Evolutionary conservation across 371 early-diverging fungal species (phyloP).

Genomic region (Aphelidium insulamus): DNA sequence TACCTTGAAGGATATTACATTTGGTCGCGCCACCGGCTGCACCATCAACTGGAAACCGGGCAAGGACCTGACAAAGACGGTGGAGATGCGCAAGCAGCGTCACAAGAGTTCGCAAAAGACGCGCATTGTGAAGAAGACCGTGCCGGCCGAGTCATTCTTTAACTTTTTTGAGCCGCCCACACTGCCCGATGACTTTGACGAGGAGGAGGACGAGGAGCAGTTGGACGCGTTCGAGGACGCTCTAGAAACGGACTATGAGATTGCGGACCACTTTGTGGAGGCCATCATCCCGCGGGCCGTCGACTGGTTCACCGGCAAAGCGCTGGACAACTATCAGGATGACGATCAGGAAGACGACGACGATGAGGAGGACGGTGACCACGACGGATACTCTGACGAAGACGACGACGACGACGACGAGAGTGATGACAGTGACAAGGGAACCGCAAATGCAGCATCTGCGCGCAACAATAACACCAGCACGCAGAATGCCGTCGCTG

Average conservation of each 20-base stretch:
- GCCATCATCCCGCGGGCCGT: conserved; percentile 83
- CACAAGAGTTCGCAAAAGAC: conserved; percentile 81
- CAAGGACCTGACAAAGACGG: conserved; percentile 67
- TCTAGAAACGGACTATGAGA: conserved; percentile 76
- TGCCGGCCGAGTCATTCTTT: conserved; percentile 86
- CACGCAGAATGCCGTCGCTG: not conserved
- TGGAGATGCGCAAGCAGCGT: conserved; percentile 92
- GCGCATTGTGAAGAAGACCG: conserved; percentile 82
- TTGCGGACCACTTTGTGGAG: conserved; percentile 89
- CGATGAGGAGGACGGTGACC: conserved; percentile 19
- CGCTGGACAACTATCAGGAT: conserved; percentile 51
- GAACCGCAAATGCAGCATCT: conserved; percentile 19
- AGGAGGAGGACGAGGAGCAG: conserved; percentile 41
- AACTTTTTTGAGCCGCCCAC: conserved; percentile 68
- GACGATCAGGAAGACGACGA: conserved; percentile 42
- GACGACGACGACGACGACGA: conserved; percentile 39
- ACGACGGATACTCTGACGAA: conserved; percentile 34
- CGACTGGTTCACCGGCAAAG: conserved; percentile 95
- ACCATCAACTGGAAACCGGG: conserved; percentile 86
- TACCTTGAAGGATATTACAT: conserved; percentile 30
- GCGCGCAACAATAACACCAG: not conserved
- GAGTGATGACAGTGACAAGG: conserved; percentile 22
- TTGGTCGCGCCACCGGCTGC: conserved; percentile 72
- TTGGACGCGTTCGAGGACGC: conserved; percentile 55
- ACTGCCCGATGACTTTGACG: conserved; percentile 41